Evolutionary conservation across 345 rosid species (phyloP), one percentile per base, ranked within the genome.

Genomic region (Hibiscus mutabilis): DNA sequence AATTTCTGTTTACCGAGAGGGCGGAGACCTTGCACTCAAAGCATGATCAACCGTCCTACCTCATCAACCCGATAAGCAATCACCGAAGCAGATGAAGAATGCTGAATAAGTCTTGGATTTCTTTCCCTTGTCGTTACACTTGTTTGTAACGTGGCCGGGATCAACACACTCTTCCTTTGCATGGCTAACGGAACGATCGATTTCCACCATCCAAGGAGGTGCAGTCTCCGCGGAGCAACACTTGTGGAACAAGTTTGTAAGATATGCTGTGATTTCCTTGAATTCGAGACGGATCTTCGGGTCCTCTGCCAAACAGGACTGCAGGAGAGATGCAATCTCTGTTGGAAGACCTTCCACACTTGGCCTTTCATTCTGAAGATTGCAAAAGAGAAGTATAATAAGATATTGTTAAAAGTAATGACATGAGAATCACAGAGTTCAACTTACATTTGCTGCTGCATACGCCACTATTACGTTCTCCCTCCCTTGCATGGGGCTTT

Each of bases 291-390:
- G 88, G 16, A 19, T 13, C 0, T 67, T 73, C 4, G 93, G 80
- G 64, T 90, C 87, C 35, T 66, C 69, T 49, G 77, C 82, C 93
- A 93, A 90, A 57, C 91, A 88, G 18, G 86, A 80, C 75, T 79
- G 74, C 65, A 90, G 55, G 42, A 90, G 78, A 5, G 75, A 15
- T 5, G 16, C 83, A 72, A 80, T 5, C 2, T 78, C 84, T 47
- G 62, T 53, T 0, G 87, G 84, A 53, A 88, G 67, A 69, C 75
- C 52, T 31, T 61, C 79, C 79, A 90, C 24, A 19, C 83, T 78
- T 60, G 92, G 93, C 82, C 93, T 84, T 37, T 63, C 15, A 2
- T 84, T 83, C 96, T 90, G 85, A 58, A 69, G 69, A 42, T 16
- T 13, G 2, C 10, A 72, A 24, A 24, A 69, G 52, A 37, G 46